Conservation (phyloP, 805 yeast species). For the Teunomyces tritomae region DNA sequence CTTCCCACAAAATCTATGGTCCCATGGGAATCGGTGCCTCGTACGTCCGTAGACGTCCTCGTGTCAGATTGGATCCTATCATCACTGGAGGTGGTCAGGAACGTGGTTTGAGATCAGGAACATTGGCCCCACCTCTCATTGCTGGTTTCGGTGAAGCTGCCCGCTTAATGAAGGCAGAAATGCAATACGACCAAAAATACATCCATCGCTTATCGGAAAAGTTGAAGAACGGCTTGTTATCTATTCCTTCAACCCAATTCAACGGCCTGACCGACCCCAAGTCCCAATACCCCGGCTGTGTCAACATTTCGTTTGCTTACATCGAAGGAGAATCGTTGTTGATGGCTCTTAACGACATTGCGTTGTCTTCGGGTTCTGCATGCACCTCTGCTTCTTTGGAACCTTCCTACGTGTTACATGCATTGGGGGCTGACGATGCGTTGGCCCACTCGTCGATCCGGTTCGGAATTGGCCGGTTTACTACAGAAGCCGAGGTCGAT, state of each 20-base stretch:
- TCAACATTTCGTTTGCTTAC: conserved; percentile 93
- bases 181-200: conserved; percentile 69
- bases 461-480: conserved; percentile 95
- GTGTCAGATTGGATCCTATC: conserved; percentile 93
- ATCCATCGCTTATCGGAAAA: conserved; percentile 69
- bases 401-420: conserved; percentile 95
- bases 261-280: conserved; percentile 69
- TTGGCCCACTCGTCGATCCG: conserved; percentile 97
- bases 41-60: conserved; percentile 94
- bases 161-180: conserved; percentile 71
- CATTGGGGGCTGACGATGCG: conserved; percentile 97
- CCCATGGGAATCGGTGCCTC: conserved; percentile 98
- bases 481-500: conserved; percentile 94
- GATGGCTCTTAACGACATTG: conserved; percentile 97
- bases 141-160: conserved; percentile 98
- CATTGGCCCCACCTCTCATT: conserved; percentile 93
- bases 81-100: conserved; percentile 99
- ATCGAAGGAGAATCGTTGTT: conserved; percentile 96
- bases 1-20: conserved; percentile 96
- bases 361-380: conserved; percentile 94
- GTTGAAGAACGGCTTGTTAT: conserved; percentile 66
- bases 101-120: conserved; percentile 95
- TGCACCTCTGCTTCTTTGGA: conserved; percentile 98
- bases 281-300: conserved; percentile 81
- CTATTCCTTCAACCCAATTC: conserved; percentile 83